phyloP scores from a whole-genome alignment of 75 land plant genomes.

The Pinus tabuliformis region DNA sequence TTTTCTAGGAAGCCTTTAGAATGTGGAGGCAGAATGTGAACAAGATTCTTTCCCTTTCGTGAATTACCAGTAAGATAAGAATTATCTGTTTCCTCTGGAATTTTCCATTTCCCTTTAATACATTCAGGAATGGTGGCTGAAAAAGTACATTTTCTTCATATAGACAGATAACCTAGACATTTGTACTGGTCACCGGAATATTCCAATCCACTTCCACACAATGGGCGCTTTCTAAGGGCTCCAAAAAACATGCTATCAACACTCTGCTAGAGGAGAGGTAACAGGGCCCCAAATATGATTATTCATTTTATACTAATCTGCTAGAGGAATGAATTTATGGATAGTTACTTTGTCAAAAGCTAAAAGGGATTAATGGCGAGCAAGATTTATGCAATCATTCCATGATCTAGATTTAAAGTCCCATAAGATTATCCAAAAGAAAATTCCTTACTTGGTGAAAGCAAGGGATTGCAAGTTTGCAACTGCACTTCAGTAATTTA shows the following conservation, averaged over 20 bases:
- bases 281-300: no score
- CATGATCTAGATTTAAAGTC: no score
- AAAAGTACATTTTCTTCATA: conserved; percentile 91
- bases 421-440: no score
- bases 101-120: conserved; percentile 76
- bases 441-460: no score
- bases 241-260: conserved; percentile 99
- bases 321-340: no score
- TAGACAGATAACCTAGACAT: conserved; percentile 77
- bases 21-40: conserved; percentile 52
- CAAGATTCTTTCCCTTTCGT: conserved; percentile 65
- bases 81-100: conserved; percentile 68
- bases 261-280: conserved; percentile 21
- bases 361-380: no score
- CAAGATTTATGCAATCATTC: no score
- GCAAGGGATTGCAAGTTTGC: no score
- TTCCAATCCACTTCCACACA: conserved; percentile 64
- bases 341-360: no score
- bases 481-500: no score
- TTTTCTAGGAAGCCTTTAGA: conserved; percentile 17
- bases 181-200: conserved; percentile 74
- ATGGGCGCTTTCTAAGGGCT: conserved; percentile 63
- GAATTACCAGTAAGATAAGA: conserved; percentile 66
- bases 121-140: conserved; percentile 64
- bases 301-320: no score